Conservation (phyloP, 148 eudicot genomes). For the Vaccinium myrtillus region DNA sequence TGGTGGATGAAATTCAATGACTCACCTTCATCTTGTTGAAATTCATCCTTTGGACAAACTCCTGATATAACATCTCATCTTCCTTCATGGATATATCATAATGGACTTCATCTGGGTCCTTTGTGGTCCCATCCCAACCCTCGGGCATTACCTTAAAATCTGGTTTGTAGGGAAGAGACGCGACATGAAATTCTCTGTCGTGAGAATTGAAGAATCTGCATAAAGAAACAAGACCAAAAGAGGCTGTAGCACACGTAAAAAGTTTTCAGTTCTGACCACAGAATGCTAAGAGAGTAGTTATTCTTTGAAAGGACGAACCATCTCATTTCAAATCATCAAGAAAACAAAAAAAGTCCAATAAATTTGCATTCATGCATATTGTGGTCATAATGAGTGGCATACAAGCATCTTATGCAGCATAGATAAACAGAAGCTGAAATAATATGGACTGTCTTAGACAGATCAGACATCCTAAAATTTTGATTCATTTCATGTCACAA, state of each 20-base stretch:
- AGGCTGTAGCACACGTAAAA: neutral
- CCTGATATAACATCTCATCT: slow-evolving; percentile 74
- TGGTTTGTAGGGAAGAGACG: slow-evolving; percentile 89
- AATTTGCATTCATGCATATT: neutral
- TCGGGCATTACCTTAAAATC: slow-evolving; percentile 98
- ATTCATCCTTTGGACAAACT: slow-evolving; percentile 18
- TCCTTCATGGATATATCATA: slow-evolving; percentile 95
- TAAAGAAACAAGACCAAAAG: neutral
- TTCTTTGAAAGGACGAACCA: neutral
- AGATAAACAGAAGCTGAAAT: neutral
- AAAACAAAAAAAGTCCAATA: neutral
- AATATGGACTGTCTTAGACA: too few relatives aligned
- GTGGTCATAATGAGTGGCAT: neutral
- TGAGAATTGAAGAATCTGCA: slow-evolving; percentile 79
- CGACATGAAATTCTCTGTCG: slow-evolving; percentile 89
- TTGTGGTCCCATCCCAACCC: slow-evolving; percentile 95
- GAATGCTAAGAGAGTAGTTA: neutral
- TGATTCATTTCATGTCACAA: too few relatives aligned
- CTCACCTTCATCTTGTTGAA: slow-evolving; percentile 7
- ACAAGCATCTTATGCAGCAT: neutral
- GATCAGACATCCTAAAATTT: too few relatives aligned
- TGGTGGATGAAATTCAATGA: neutral
- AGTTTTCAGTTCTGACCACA: neutral
- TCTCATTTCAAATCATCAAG: neutral
- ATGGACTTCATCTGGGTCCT: slow-evolving; percentile 94